Percentiles rank a stretch among this genome's conserved stretches.
phyloP scores from a whole-genome alignment of 768 basidiomycete species.

The Podaxis mareebaensis region DNA sequence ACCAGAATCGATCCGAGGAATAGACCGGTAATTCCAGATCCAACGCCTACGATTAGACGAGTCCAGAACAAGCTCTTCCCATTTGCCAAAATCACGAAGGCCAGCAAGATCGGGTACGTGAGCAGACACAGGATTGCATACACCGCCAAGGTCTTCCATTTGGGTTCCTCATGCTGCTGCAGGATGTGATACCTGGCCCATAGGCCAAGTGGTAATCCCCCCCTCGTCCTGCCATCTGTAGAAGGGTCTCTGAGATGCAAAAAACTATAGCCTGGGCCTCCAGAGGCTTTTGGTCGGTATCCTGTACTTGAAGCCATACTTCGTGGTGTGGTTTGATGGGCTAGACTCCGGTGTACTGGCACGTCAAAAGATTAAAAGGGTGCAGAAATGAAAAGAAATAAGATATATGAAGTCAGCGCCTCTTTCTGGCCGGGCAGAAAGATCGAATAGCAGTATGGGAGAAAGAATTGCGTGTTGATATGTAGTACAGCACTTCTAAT shows the following conservation, averaged over 20 bases:
- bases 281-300: background rate
- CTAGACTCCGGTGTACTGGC: background rate
- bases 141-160: constrained; percentile 29
- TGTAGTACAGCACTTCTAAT: background rate
- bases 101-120: constrained; percentile 33
- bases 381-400: background rate
- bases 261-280: background rate
- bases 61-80: constrained; percentile 39
- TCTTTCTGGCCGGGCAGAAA: background rate
- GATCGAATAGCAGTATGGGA: background rate
- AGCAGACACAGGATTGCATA: constrained; percentile 32
- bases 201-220: background rate
- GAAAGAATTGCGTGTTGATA: background rate
- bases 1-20: constrained; percentile 32
- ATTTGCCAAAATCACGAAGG: constrained; percentile 28
- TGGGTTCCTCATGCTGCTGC: constrained; percentile 28
- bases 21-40: constrained; percentile 33
- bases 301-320: background rate
- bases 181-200: background rate
- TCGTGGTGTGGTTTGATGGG: background rate
- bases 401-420: background rate
- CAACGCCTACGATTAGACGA: constrained; percentile 34
- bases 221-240: background rate
- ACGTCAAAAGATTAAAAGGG: background rate
- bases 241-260: background rate